Conservation (phyloP, 2,329 filamentous ascomycete species). For the Fusarium tricinctum region DNA sequence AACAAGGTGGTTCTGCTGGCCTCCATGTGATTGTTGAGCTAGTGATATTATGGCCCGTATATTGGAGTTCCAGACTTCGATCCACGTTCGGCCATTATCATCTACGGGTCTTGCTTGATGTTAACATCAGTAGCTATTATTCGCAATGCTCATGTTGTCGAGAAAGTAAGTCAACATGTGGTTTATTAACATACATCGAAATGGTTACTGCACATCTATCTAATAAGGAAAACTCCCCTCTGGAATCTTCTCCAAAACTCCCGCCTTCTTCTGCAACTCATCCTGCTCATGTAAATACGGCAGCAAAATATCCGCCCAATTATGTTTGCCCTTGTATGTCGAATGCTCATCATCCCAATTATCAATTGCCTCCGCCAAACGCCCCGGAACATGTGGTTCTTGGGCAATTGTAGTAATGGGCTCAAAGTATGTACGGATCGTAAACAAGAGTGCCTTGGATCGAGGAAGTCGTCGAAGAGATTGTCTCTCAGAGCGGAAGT, state of each 20-base stretch:
- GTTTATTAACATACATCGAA: too few species aligned
- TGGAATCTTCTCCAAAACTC: constrained; percentile 14
- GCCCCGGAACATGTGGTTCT: constrained; percentile 35
- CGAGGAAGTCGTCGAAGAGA: constrained; percentile 36
- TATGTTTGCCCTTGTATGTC: constrained; percentile 39
- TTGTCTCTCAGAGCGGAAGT: constrained; percentile 42
- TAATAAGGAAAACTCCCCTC: constrained; percentile 26
- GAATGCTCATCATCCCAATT: constrained; percentile 34
- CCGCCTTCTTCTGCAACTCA: constrained; percentile 15
- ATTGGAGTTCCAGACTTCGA: too few species aligned
- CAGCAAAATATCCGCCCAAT: constrained; percentile 34
- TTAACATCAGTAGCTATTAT: too few species aligned
- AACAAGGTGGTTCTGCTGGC: not conserved
- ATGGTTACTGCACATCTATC: too few species aligned
- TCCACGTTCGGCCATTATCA: too few species aligned
- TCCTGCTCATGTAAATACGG: constrained; percentile 36
- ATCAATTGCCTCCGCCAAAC: constrained; percentile 33
- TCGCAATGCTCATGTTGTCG: too few species aligned
- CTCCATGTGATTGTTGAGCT: not conserved
- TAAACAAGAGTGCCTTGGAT: constrained; percentile 32
- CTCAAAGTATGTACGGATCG: constrained; percentile 38
- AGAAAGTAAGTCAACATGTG: too few species aligned
- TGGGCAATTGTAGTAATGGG: constrained; percentile 26
- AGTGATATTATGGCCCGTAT: too few species aligned
- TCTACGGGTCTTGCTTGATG: too few species aligned